phyloP scores from a whole-genome alignment of 805 yeast genomes.

The Starmerella geochares region DNA sequence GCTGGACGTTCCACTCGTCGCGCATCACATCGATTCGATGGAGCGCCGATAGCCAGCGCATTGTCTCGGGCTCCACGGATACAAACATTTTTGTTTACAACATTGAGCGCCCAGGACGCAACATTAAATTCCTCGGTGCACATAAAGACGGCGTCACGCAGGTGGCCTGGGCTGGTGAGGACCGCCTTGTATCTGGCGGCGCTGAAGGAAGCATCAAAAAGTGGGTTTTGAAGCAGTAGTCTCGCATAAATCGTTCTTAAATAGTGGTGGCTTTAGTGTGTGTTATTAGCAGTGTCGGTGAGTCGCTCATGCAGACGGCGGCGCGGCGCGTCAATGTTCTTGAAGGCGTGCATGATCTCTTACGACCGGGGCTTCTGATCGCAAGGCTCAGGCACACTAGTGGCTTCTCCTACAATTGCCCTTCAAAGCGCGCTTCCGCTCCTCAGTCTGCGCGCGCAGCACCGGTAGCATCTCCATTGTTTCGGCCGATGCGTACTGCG shows the following conservation, averaged over 20 bases:
- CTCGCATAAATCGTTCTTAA: too few relatives aligned
- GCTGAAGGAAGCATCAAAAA: conserved; percentile 67
- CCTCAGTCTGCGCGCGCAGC: neutral
- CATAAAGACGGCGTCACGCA: conserved; percentile 81
- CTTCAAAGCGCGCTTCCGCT: neutral
- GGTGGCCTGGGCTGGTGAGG: conserved; percentile 53
- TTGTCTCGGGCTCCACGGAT: conserved; percentile 76
- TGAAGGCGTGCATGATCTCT: too few relatives aligned
- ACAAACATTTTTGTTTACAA: conserved; percentile 72
- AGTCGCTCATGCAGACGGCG: too few relatives aligned
- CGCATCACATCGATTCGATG: conserved; percentile 67
- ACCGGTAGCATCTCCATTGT: neutral
- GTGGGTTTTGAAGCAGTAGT: conserved; percentile 42
- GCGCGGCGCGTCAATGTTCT: too few relatives aligned
- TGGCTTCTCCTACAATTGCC: too few relatives aligned
- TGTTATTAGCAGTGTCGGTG: too few relatives aligned
- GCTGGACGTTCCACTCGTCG: conserved; percentile 95
- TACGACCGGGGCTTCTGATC: too few relatives aligned
- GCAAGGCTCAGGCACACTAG: too few relatives aligned
- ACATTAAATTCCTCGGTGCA: conserved; percentile 61
- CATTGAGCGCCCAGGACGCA: conserved; percentile 66
- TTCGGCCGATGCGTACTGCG: neutral
- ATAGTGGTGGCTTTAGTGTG: too few relatives aligned
- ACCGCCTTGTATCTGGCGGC: conserved; percentile 58
- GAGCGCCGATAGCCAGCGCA: conserved; percentile 61